Base-by-base conservation (phyloP, 495 filamentous ascomycete species). In the Xylaria sp. region DNA sequence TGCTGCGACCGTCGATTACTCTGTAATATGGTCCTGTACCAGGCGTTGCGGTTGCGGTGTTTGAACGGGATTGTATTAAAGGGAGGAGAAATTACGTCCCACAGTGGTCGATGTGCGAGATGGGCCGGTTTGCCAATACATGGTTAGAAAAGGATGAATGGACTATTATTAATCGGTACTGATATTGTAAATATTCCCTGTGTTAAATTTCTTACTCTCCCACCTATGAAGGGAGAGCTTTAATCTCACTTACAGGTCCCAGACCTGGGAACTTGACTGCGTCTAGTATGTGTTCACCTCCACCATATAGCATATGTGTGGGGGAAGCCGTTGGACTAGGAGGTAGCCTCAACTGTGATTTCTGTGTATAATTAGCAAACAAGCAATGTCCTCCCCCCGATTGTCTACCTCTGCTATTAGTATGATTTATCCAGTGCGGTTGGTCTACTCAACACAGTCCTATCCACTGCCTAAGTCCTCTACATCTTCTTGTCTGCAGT, bases 21-120 rank as follows among this genome's bases (percentile, higher is more conserved):
- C 57, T 63, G 68, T 70, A 63, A 63, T 55, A 63, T 70, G 33
- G 19, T 31, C 21, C 48, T 55, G 33, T 40, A 55, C 55, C 46
- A 21, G 68, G 68, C 68, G 68, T 70, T 69, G 58, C 35, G 68
- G 68, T 70, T 69, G 58, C 35, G 68, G 68, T 48, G 43, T 62
- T 52, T 69, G 7, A 41, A 62, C 59, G 12, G 44, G 57, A 15
- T 53, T n/a, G 19, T 29, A 21, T 50, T 40, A 26, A 26, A 55
- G 33, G 50, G 65, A 41, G 53, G 24, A 21, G 33, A 15, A 21
- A 21, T 59, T 37, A 37, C 8, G 33, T n/a, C 55, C 31, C 12
- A 17, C 26, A 57, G 50, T 37, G 44, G 15, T 58, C 15, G 33
- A 26, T 52, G n/a, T 31, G 29, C 26, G 5, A 55, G 55, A 59